Conservation (phyloP, 75 land plant genomes). For the Sequoia sempervirens region DNA sequence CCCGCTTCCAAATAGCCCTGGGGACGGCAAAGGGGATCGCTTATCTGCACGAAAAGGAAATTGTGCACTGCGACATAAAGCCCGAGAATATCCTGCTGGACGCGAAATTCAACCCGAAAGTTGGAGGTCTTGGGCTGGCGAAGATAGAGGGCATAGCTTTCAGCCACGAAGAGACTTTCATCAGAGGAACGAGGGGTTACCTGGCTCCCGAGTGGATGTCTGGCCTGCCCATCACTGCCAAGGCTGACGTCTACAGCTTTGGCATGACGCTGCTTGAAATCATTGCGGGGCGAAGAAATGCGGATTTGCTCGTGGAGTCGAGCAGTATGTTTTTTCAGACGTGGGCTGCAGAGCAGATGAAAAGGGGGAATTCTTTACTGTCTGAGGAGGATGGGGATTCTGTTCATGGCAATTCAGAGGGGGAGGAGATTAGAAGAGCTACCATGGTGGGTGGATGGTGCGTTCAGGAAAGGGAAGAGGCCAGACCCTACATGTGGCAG, state of each 20-base stretch:
- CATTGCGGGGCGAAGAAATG: background rate
- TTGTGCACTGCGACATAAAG: conserved; percentile 33
- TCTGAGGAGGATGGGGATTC: background rate
- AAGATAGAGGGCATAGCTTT: background rate
- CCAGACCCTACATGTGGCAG: background rate
- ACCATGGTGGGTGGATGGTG: background rate
- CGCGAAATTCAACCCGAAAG: conserved; percentile 15
- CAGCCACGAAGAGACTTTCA: background rate
- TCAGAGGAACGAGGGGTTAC: background rate
- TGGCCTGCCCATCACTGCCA: background rate
- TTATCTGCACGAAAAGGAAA: conserved; percentile 28
- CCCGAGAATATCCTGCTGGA: conserved; percentile 40
- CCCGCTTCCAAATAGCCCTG: conserved; percentile 17
- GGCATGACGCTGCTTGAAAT: background rate
- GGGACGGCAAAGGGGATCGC: conserved; percentile 29
- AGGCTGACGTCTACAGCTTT: conserved; percentile 9
- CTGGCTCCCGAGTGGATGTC: background rate
- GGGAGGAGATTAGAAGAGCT: background rate
- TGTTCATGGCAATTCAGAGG: background rate
- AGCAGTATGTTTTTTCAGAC: background rate
- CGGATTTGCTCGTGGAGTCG: background rate
- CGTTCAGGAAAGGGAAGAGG: background rate
- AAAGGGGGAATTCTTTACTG: background rate
- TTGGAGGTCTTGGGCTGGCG: background rate
- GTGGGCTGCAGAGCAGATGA: background rate